Percentiles rank a stretch among this genome's conserved stretches.
phyloP scores from a whole-genome alignment of 495 filamentous ascomycete species.

The Astrothelium macrocarpum region DNA sequence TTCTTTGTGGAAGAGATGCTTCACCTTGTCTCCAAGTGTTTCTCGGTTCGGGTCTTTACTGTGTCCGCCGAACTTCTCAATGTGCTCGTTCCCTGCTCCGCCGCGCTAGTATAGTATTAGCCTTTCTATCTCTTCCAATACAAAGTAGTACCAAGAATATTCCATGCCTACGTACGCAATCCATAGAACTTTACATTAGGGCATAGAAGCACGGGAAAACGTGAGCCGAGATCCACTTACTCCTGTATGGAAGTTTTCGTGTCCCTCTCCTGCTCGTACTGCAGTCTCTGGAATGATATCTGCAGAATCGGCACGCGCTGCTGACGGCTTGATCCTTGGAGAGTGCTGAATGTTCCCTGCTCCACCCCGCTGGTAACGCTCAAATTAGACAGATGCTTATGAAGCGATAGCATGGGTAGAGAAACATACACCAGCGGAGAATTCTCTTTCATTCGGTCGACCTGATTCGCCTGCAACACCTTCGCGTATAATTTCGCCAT shows the following conservation, averaged over 20 bases:
- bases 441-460: slow-evolving; percentile 9
- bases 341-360: slow-evolving; percentile 8
- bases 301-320: slow-evolving; percentile 9
- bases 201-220: background rate
- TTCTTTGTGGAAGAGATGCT: slow-evolving; percentile 24
- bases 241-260: slow-evolving; percentile 36
- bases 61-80: slow-evolving; percentile 33
- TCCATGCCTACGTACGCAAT: no score
- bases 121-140: background rate
- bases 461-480: slow-evolving; percentile 21
- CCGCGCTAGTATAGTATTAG: slow-evolving; percentile 23
- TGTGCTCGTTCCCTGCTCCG: slow-evolving; percentile 30
- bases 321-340: slow-evolving; percentile 9
- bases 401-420: slow-evolving; percentile 20
- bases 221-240: slow-evolving; percentile 11
- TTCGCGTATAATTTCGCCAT: slow-evolving; percentile 32
- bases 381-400: slow-evolving; percentile 26
- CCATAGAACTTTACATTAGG: no score
- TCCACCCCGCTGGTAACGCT: background rate
- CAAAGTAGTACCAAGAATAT: background rate
- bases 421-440: background rate
- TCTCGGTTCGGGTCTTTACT: slow-evolving; percentile 21
- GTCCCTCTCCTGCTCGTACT: slow-evolving; percentile 17
- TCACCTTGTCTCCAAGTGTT: slow-evolving; percentile 29
- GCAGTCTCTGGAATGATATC: slow-evolving; percentile 32